Conservation (phyloP, 371 early-diverging fungal species). For the Mucor velutinosus region DNA sequence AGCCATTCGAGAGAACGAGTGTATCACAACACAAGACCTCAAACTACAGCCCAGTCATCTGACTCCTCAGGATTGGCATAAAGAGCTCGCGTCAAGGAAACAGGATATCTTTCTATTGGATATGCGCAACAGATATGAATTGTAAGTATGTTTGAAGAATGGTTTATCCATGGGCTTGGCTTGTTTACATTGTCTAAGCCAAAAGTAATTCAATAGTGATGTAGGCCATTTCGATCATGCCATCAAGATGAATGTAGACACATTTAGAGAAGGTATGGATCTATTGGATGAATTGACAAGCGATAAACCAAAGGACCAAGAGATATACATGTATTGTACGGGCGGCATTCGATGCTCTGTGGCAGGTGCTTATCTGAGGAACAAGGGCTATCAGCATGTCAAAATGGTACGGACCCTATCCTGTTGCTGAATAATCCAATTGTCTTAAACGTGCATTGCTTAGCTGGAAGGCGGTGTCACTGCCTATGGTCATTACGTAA, state of each 20-base stretch:
- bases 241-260: constrained; percentile 70
- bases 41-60: constrained; percentile 63
- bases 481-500: constrained; percentile 70
- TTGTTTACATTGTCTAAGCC: constrained; percentile 1
- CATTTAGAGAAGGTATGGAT: constrained; percentile 68
- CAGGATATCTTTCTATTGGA: constrained; percentile 57
- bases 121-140: constrained; percentile 83
- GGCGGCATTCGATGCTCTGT: constrained; percentile 83
- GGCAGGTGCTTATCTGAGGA: constrained; percentile 69
- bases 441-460: not conserved
- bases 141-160: constrained; percentile 35
- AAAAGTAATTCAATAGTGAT: constrained; percentile 34
- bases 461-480: constrained; percentile 78
- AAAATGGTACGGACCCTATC: constrained; percentile 50
- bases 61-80: constrained; percentile 68
- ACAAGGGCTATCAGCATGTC: constrained; percentile 67
- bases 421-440: not conserved
- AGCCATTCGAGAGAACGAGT: constrained; percentile 50
- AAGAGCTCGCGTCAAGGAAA: constrained; percentile 43
- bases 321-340: constrained; percentile 84
- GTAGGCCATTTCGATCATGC: constrained; percentile 74
- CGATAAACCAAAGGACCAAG: constrained; percentile 40
- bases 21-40: constrained; percentile 49
- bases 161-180: constrained; percentile 2
- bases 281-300: constrained; percentile 29